Conservation (phyloP, 1,284 basidiomycete species). For the Porogramme epimiltina region DNA sequence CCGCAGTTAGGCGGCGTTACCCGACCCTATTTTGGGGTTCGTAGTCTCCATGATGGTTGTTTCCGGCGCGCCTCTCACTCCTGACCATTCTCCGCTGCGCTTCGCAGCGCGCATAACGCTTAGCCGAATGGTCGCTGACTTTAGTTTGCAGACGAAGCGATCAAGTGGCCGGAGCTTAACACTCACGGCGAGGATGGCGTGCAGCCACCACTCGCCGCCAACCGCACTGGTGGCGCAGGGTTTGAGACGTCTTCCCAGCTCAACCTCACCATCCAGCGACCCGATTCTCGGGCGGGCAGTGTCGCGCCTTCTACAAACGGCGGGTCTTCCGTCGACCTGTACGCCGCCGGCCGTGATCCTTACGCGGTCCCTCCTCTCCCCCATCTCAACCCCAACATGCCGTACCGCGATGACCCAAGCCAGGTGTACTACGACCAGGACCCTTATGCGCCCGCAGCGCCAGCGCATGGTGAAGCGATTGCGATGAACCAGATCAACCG, state of each 20-base stretch:
- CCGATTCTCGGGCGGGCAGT: constrained; percentile 37
- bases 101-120: neutral
- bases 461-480: constrained; percentile 55
- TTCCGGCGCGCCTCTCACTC: neutral
- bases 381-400: constrained; percentile 70
- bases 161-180: constrained; percentile 87
- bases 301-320: constrained; percentile 45
- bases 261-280: constrained; percentile 47
- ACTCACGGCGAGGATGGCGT: constrained; percentile 48
- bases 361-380: constrained; percentile 85
- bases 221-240: constrained; percentile 61
- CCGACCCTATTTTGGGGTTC: constrained; percentile 16
- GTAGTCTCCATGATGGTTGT: neutral
- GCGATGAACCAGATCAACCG: constrained; percentile 75
- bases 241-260: constrained; percentile 64
- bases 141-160: constrained; percentile 62
- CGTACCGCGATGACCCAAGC: constrained; percentile 72
- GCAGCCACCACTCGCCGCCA: constrained; percentile 56
- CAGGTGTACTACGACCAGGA: constrained; percentile 65
- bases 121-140: constrained; percentile 1
- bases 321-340: constrained; percentile 50
- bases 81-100: neutral
- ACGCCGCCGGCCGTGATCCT: constrained; percentile 51
- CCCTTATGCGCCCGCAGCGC: constrained; percentile 68
- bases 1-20: constrained; percentile 7